Base-by-base conservation (phyloP, 2,329 filamentous ascomycete genomes). In the Fusarium compactum region DNA sequence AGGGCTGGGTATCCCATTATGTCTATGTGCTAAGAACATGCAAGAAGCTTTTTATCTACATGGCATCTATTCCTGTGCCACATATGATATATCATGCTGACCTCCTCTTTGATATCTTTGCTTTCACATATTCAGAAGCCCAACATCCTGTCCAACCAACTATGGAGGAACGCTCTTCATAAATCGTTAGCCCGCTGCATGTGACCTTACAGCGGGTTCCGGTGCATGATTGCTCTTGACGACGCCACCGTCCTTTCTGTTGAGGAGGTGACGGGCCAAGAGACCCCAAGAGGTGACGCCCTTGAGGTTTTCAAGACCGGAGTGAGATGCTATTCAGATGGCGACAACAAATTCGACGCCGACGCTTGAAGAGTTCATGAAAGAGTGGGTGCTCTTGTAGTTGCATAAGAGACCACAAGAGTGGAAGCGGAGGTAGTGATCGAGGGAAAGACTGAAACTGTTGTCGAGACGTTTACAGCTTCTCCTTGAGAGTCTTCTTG, bases 401-500 rank as follows among this genome's bases (percentile, higher is more conserved):
- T 50, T 55, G 58, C 43, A 57, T 43, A 62, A 63, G 67, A 71
- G 67, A 51, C 56, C 55, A 53, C 48, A 46, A 53, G 61, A 64
- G 58, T 59, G 45, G 62, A 56, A 55, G 63, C 47, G 62, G 55
- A 62, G 46, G 48, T 61, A 30, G 50, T 55, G 24, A 47, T 43
- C 38, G 54, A 16, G 55, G 57, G 58, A 48, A 47, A 50, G 25
- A 45, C 52, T 44, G 44, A 45, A 48, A 43, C 57, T 40, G 48
- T 50, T 60, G 53, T 30, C 27, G 46, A 63, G 20, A 48, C 27
- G 48, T 76, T 80, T 85, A 94, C 83, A 94, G 80, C 88, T 94
- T 94, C 83, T 90, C 86, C 86, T 91, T 92, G 76, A 97, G 85
- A 74, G 89, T 89, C 71, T 85, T 84, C 89, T 95, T 95, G 84